phyloP scores from a whole-genome alignment of 768 basidiomycete species.

The Pleurotus tuber-regium region DNA sequence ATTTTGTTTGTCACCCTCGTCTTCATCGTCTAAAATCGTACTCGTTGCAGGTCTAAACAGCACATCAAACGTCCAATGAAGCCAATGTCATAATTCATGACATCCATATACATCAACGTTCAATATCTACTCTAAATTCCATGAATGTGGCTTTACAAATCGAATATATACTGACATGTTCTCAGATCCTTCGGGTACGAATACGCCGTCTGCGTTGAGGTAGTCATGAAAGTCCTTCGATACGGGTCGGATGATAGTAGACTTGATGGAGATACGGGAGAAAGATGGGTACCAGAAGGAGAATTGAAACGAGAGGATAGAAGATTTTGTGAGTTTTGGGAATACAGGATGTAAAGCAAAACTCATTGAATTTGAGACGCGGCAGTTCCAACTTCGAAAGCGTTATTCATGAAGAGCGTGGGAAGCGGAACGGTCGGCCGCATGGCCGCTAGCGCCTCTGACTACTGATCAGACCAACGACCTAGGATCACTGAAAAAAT shows the following conservation, averaged over 20 bases:
- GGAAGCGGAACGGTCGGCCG: no score
- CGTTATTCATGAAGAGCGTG: no score
- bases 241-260: slow-evolving; percentile 72
- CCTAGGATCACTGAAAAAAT: no score
- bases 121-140: slow-evolving; percentile 7
- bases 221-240: slow-evolving; percentile 63
- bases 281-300: slow-evolving; percentile 84
- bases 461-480: no score
- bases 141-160: not conserved
- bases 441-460: no score
- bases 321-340: slow-evolving; percentile 46
- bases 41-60: slow-evolving; percentile 55
- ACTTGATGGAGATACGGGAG: slow-evolving; percentile 60
- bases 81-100: slow-evolving; percentile 8
- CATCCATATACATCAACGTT: not conserved
- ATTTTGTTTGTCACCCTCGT: slow-evolving; percentile 36
- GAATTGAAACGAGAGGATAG: slow-evolving; percentile 74
- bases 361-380: no score
- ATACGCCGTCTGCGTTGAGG: slow-evolving; percentile 80
- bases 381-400: no score
- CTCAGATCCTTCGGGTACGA: slow-evolving; percentile 80
- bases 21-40: slow-evolving; percentile 59
- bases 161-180: slow-evolving; percentile 50
- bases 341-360: no score
- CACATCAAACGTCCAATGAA: no score